Base-by-base conservation (phyloP, 495 filamentous ascomycete species). In the Trichocladium uniseriatum region DNA sequence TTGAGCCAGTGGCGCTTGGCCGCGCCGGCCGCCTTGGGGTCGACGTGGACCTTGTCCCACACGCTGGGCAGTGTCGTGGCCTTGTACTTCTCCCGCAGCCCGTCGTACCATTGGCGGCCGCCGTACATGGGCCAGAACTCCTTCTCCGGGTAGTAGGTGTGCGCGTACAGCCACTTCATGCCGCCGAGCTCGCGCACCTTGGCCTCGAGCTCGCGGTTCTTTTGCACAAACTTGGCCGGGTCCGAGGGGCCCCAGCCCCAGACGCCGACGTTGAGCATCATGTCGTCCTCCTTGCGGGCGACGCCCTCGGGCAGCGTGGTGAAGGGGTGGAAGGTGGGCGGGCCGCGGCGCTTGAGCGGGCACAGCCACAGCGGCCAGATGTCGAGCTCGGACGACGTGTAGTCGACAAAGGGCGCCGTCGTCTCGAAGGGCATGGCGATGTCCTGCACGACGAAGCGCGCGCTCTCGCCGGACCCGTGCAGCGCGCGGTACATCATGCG, bases 151-250 rank as follows among this genome's bases (percentile, higher is more conserved):
- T 81, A 82, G 55, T 80, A 81, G 5, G 75, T 76, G 53, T 80
- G 78, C 5, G 79, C 79, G 58, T 82, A 79, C 22, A 79, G 61
- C 76, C 76, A 79, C 63, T 79, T 79, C 66, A 73, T 76, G 7
- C 87, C 86, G 14, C 81, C 78, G 2, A 90, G 70, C 46, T 77
- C 76, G 11, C 65, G 69, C 8, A 90, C 70, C 45, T 79, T 79
- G 0, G 59, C 53, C 62, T 91, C 87, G 7, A 91, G 63, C 14
- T 72, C 72, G 4, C 79, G 72, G 64, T 90, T 88, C 46, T 73
- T 74, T 0, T 54, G 49, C 6, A 86, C 62, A 53, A 76, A 76
- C 24, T 65, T 58, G 6, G 46, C 53, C 13, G 59, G 63, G 27
- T 69, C 47, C 6, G 53, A 38, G 0, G 73, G 73, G 13, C 74